Evolutionary conservation across 768 basidiomycete genomes (phyloP), one percentile per base, ranked within the genome.

Genomic region (Suillus spraguei): DNA sequence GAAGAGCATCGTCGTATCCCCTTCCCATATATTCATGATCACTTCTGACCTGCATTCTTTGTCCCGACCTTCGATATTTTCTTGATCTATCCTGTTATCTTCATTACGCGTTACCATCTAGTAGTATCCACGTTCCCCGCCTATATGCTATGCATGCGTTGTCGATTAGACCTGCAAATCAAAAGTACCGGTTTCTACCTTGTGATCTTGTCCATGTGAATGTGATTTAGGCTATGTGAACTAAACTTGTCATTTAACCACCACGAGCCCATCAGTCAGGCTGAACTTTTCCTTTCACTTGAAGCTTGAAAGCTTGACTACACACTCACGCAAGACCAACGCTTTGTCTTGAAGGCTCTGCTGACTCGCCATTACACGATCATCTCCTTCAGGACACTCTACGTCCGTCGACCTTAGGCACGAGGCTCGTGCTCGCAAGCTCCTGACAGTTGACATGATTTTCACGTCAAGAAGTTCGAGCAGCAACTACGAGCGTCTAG

Each of bases 401-500:
- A 75, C 74, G 16, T 74, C 75, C 61, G 61, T 77, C 54, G 67
- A 75, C 67, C 66, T 69, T 36, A 65, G 67, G 24, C 61, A 60
- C 22, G 65, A 68, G 64, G 64, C 70, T 66, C 70, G 75, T 68
- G 71, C 66, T 63, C 70, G 64, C 32, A 61, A 63, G 8, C 24
- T 58, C 6, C 22, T 53, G 39, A 62, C 61, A 32, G 10, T 41
- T 8, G 42, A 68, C 44, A 75, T 76, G 71, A 64, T 68, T 46
- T 24, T 68, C 39, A 64, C 65, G 16, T 75, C 77, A 9, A 77
- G 11, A 9, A 77, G 11, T 38, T 38, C 84, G 10, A 81, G 70
- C 65, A 76, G 72, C 67, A 79, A 81, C 71, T 88, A 86, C 71
- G 86, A 87, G 62, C 82, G 86, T 35, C 81, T 88, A 44, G 87